Evolutionary conservation across 225 moss, liverwort and hornwort species (phyloP), one percentile per base, ranked within the genome.

Genomic region (Anthoceros angustus): DNA sequence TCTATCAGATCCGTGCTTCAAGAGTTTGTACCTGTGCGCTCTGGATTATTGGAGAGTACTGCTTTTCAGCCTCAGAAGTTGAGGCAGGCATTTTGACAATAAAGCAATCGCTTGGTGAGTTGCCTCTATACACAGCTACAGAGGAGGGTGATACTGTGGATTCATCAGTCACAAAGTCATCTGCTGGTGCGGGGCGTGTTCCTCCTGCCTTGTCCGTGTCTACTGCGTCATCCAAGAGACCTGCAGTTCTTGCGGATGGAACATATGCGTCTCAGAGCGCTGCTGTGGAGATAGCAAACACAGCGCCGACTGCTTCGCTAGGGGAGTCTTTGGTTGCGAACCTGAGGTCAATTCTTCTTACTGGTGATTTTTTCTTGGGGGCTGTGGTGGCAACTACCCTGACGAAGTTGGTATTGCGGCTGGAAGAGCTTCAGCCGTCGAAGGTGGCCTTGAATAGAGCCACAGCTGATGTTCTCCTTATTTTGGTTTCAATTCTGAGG

Each of bases 21-120:
- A 82, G 87, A 76, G 93, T 94, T 23, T 90, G 87, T 41, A 90
- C 90, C 21, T 90, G 93, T 74, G 93, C 93, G 9, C 77, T 94
- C 38, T 94, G 93, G 93, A 94, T 94, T 49, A 87, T 94, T 66
- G 93, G 93, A 23, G 90, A 94, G 79, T 90, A 94, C 76, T 90
- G 90, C 48, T 66, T 86, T 20, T 87, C 90, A 61, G 70, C 76
- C 41, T 49, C 79, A 16, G 93, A 94, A 69, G 84, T 94, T 40
- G 90, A 94, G 78, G 74, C 77, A 25, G 93, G 90, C 40, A 90
- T 94, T 32, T 38, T 77, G 12, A 77, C 84, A 61, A 86, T 90
- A 72, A 90, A 88, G 67, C 94, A 90, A 67, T 94, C 90, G 40
- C 75, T 94, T 38, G 94, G 94, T 61, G 86, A 88, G 23, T 77